These are phyloP conservation scores for Vanderwaltozyma polyspora DNA, from an alignment of 805 yeast genomes.

Conservation along the genomic window DNA sequence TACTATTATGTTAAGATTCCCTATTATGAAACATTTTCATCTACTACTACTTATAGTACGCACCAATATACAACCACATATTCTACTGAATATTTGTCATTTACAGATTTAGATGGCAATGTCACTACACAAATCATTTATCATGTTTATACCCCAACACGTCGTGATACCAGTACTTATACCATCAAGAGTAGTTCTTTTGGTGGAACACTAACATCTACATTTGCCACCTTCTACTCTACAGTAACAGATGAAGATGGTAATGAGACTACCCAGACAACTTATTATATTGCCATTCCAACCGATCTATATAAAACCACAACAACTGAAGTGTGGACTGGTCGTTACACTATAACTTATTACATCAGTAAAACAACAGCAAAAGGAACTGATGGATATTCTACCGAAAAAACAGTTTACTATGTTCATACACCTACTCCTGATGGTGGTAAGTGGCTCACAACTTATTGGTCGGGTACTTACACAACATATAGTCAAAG, in stretches of 20 bases:
- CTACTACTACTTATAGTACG: not conserved
- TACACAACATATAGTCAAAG: not conserved
- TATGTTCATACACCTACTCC: slow-evolving; percentile 6
- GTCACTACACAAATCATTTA: slow-evolving; percentile 1
- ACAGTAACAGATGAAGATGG: not conserved
- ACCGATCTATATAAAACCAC: not conserved
- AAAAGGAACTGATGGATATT: slow-evolving; percentile 4
- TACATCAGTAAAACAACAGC: slow-evolving; percentile 3
- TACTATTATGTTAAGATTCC: not conserved
- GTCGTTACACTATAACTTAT: slow-evolving; percentile 3
- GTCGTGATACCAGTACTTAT: not conserved
- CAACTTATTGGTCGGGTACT: slow-evolving; percentile 1
- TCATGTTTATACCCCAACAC: not conserved
- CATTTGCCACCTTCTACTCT: not conserved
- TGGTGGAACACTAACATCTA: not conserved
- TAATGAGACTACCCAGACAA: not conserved
- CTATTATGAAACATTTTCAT: not conserved
- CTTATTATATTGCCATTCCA: not conserved
- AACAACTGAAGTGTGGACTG: slow-evolving; percentile 1
- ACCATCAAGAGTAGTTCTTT: not conserved
- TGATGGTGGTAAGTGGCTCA: not conserved
- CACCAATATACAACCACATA: not conserved
- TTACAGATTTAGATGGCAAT: slow-evolving; percentile 6
- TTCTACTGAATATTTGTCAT: not conserved
- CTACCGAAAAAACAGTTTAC: slow-evolving; percentile 5